Evolutionary conservation across 352 stramenopile genomes (phyloP), one percentile per base, ranked within the genome.

Genomic region (Globisporangium paroecandrum): DNA sequence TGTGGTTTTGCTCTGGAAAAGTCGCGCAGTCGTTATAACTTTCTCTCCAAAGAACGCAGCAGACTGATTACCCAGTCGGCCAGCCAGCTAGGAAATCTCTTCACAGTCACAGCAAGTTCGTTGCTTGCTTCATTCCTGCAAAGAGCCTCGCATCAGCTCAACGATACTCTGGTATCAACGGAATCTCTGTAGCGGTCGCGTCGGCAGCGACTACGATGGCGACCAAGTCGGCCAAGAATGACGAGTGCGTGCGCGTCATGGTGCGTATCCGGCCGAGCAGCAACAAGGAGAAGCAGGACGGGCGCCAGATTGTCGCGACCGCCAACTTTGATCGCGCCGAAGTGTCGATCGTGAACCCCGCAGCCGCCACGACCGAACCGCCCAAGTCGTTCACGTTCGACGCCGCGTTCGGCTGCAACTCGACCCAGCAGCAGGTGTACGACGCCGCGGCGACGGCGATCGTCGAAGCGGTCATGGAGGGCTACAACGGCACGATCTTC

Each of bases 241-340:
- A 93, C 72, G 97, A 99, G 69, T 97, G 90, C 64, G 97, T 99
- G 18, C 96, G 96, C 61, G 97, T 99, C 22, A 96, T 99, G 71
- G 97, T 99, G 59, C 90, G 97, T 65, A 97, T 98, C 69, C 93
- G 97, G 6, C 97, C 97, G 32, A 92, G 99, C 69, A 98, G 88
- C 78, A 87, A 75, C 56, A 98, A 98, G 70, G 96, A 99, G 75
- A 89, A 92, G 66, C 92, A 98, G 73, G 93, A 99, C 69, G 94
- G 93, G 12, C 90, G 96, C 22, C 77, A 80, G 54, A 76, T 83
- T 55, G 80, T 91, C 15, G 89, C 89, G 7, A 92, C 86, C 24
- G 93, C 90, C 62, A 91, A 98, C 75, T 94, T 97, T 67, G 84
- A 97, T 58, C 87, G 85, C 43, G 92, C 90, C 12, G 81, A 98